These are phyloP conservation scores for Saitozyma podzolica DNA, from an alignment of 768 basidiomycete genomes.

Conservation along the genomic window DNA sequence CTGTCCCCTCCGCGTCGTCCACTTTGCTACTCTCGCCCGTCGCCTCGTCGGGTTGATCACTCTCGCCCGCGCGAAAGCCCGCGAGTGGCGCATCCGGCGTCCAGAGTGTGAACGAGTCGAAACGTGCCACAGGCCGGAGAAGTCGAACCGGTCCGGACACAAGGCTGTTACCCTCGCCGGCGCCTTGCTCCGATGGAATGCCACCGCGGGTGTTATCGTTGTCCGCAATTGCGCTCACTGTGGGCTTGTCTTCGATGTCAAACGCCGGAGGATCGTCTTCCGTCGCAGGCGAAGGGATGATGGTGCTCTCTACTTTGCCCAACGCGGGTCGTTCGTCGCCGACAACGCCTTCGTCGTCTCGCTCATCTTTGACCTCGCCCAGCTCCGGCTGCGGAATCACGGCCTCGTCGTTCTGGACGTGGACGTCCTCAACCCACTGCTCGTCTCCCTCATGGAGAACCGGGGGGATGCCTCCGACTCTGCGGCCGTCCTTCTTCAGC, in stretches of 20 bases:
- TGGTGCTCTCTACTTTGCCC: neutral
- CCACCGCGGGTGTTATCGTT: neutral
- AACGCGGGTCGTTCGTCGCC: conserved; percentile 4
- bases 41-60: neutral
- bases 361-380: conserved; percentile 5
- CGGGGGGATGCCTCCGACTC: conserved; percentile 11
- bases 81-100: conserved; percentile 43
- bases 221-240: neutral
- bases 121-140: conserved; percentile 26
- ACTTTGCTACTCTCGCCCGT: neutral
- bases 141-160: conserved; percentile 18
- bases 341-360: neutral
- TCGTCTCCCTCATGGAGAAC: conserved; percentile 4
- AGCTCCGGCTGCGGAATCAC: too few species aligned
- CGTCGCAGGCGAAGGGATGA: conserved; percentile 43
- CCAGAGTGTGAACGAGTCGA: conserved; percentile 36
- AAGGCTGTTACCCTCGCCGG: neutral
- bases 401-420: neutral
- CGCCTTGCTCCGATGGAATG: neutral
- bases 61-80: conserved; percentile 33
- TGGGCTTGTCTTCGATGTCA: conserved; percentile 7
- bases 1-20: neutral
- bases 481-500: conserved; percentile 2
- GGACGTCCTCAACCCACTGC: conserved; percentile 6
- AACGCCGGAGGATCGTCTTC: conserved; percentile 41